Evolutionary conservation across 1,284 basidiomycete species (phyloP).

Genomic region (Rhodofomes roseus): DNA sequence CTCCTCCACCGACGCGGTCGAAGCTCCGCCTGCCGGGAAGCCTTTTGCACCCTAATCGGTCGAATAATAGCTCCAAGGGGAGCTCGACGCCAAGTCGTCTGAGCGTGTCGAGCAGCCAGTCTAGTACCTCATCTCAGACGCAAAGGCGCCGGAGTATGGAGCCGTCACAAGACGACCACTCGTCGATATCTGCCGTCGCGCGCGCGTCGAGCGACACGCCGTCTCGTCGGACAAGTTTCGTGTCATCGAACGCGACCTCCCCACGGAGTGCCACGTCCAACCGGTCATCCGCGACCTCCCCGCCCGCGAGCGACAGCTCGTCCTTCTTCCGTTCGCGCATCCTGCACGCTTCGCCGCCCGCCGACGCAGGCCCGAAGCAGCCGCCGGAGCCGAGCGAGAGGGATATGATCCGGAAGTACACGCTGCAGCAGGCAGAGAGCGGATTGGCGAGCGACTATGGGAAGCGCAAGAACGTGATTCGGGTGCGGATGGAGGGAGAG

Average conservation of each 20-base stretch:
- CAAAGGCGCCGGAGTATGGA: constrained; percentile 23
- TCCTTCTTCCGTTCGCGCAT: constrained; percentile 18
- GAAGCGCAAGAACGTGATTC: constrained; percentile 94
- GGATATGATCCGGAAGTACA: constrained; percentile 64
- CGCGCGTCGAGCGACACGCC: constrained; percentile 21
- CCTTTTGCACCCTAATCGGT: constrained; percentile 22
- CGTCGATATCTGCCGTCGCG: constrained; percentile 11
- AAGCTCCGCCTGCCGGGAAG: constrained; percentile 19
- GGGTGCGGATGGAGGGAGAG: constrained; percentile 90
- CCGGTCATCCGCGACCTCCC: constrained; percentile 12
- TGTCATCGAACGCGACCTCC: constrained; percentile 9
- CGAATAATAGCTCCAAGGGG: constrained; percentile 4
- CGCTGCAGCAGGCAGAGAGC: constrained; percentile 88
- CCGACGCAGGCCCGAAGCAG: constrained; percentile 14
- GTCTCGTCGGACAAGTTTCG: constrained; percentile 14
- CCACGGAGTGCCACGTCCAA: background rate
- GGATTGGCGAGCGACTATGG: constrained; percentile 94
- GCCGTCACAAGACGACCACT: constrained; percentile 5
- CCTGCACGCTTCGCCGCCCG: constrained; percentile 9
- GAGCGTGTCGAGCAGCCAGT: background rate
- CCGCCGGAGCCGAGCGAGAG: constrained; percentile 39
- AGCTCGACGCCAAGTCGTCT: background rate
- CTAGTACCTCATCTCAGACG: background rate
- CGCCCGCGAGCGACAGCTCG: constrained; percentile 12
- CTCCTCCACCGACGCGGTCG: constrained; percentile 19